Evolutionary conservation across 495 filamentous ascomycete genomes (phyloP), one percentile per base, ranked within the genome.

Genomic region (Astrocystis sublimbata): DNA sequence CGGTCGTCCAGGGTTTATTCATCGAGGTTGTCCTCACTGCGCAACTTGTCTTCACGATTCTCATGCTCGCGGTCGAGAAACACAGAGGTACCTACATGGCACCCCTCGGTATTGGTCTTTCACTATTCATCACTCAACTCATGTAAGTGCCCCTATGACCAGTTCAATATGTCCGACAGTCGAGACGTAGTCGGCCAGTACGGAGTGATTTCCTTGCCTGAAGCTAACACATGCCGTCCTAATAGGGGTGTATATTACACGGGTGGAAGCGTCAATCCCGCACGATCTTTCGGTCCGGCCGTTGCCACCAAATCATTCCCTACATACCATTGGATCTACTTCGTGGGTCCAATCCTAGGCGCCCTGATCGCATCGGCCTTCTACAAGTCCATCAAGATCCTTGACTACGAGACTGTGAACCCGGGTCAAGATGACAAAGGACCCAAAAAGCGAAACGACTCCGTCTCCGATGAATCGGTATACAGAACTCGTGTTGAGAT

Each of bases 41-140:
- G 1, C 83, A 92, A 71, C 75, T 96, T 31, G 85, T 92, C 19
- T 86, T 93, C 58, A 83, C 89, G 6, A 87, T 93, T 33, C 89
- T 93, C 75, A 91, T 96, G 79, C 75, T 94, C 49, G 91, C 91
- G 3, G 87, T 86, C 15, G 90, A 93, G 73, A 94, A 93, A 75
- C 89, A 92, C 72, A 88, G 89, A 66, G 86, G 80, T 5, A 94
- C 92, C 0, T 92, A 84, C 65, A 76, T 92, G 12, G 92, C 92
- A 0, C 91, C 91, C 0, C 79, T 93, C 2, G 91, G 84, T 0
- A 93, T 96, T 64, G 92, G 90, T 4, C 64, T 90, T 23, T 75
- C 87, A 0, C 82, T 94, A 38, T 90, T 92, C 74, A 78, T 93
- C 40, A 79, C 84, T 0, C 83, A 92, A 65, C 61, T 93, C 47